phyloP scores from a whole-genome alignment of 345 rosid species.

The Stellera chamaejasme region DNA sequence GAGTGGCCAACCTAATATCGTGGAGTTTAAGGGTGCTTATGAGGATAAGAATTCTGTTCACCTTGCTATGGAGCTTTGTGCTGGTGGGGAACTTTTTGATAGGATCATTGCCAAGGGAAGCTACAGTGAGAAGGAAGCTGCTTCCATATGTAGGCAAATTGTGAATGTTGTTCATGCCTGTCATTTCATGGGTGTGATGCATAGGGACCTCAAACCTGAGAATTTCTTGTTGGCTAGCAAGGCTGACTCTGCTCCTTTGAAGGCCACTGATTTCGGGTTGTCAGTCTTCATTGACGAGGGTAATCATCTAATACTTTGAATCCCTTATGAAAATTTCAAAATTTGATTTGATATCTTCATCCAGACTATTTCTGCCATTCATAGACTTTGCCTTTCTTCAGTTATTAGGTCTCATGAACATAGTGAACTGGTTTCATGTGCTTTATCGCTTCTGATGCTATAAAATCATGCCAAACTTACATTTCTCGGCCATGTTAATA shows the following conservation, averaged over 20 bases:
- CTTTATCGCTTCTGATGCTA: no score
- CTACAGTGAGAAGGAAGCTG: slow-evolving; percentile 30
- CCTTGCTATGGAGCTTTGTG: slow-evolving; percentile 35
- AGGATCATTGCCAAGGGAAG: slow-evolving; percentile 25
- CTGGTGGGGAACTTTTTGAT: slow-evolving; percentile 35
- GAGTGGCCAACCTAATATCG: slow-evolving; percentile 28
- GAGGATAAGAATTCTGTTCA: slow-evolving; percentile 33
- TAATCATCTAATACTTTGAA: neutral
- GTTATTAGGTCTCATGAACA: no score
- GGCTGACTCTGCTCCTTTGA: slow-evolving; percentile 22
- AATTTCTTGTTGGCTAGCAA: slow-evolving; percentile 28
- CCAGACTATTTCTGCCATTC: no score
- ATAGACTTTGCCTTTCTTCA: no score
- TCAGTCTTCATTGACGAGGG: slow-evolving; percentile 8
- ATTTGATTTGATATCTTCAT: no score
- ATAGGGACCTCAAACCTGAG: slow-evolving; percentile 36
- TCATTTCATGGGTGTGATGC: slow-evolving; percentile 32
- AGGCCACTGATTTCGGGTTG: slow-evolving; percentile 15
- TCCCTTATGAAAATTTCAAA: no score
- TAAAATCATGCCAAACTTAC: no score
- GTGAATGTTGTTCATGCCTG: slow-evolving; percentile 30
- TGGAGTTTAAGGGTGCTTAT: slow-evolving; percentile 26
- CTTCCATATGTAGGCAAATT: slow-evolving; percentile 19
- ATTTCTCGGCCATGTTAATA: no score
- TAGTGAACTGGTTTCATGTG: no score